A percentile compares a stretch with the other conserved stretches of the same genome.
phyloP scores from a whole-genome alignment of 2,329 filamentous ascomycete species.

The Pseudophaeomoniella oleicola region DNA sequence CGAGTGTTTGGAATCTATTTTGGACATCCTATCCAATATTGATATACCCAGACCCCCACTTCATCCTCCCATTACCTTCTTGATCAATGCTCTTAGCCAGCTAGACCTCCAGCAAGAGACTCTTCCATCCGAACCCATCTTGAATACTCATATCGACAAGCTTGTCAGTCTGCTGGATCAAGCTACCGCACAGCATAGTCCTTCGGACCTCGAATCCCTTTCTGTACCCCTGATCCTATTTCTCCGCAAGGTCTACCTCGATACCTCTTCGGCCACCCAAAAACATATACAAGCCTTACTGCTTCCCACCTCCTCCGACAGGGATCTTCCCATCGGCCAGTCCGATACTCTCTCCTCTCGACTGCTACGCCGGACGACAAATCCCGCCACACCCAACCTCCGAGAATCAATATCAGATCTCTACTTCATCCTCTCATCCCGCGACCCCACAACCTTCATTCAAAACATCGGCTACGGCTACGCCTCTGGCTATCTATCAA shows the following conservation, averaged over 20 bases:
- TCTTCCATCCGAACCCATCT: constrained; percentile 52
- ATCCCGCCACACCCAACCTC: constrained; percentile 55
- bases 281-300: constrained; percentile 50
- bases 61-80: constrained; percentile 52
- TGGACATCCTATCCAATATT: constrained; percentile 52
- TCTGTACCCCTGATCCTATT: constrained; percentile 62
- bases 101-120: constrained; percentile 51
- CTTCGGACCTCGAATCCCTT: constrained; percentile 56
- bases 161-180: constrained; percentile 57
- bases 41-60: constrained; percentile 51
- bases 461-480: constrained; percentile 90
- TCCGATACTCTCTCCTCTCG: constrained; percentile 60
- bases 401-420: constrained; percentile 62
- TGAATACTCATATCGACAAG: constrained; percentile 45
- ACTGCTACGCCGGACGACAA: constrained; percentile 64
- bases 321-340: constrained; percentile 61
- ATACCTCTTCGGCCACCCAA: constrained; percentile 49
- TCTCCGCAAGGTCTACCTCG: constrained; percentile 54
- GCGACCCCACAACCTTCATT: constrained; percentile 65
- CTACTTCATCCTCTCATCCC: constrained; percentile 75
- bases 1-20: constrained; percentile 51
- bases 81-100: constrained; percentile 72
- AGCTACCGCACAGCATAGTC: constrained; percentile 47
- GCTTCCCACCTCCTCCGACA: constrained; percentile 63
- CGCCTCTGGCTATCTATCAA: constrained; percentile 77